Evolutionary conservation across 192 early-diverging fungal species (phyloP).

Genomic region (Entomortierella lignicola): DNA sequence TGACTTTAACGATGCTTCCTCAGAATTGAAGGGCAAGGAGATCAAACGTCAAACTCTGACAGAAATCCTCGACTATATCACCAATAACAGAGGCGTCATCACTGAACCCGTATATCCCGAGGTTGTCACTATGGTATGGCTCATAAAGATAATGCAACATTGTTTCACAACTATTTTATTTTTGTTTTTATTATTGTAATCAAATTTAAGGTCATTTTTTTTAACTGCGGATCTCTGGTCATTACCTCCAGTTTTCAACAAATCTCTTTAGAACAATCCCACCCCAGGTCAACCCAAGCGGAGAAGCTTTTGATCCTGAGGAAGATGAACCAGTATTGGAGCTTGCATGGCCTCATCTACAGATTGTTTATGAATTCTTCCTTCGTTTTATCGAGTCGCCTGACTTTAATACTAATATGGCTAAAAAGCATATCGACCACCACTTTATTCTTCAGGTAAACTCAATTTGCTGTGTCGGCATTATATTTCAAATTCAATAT

Average conservation of each 20-base stretch:
- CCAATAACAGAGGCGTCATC: conserved; percentile 88
- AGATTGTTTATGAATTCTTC: conserved; percentile 98
- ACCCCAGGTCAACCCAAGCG: conserved; percentile 93
- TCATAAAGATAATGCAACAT: neutral
- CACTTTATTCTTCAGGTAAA: conserved; percentile 90
- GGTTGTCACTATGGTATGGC: conserved; percentile 91
- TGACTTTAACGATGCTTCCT: conserved; percentile 93
- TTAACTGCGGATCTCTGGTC: conserved; percentile 6
- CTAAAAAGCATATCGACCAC: conserved; percentile 97
- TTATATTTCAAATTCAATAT: no score
- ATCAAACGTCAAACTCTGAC: conserved; percentile 92
- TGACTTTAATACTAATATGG: conserved; percentile 97
- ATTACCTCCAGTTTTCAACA: conserved; percentile 78
- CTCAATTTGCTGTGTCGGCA: conserved; percentile 1
- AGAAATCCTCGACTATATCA: conserved; percentile 95
- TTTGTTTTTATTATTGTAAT: neutral
- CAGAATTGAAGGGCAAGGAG: conserved; percentile 94
- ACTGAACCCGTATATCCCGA: conserved; percentile 92
- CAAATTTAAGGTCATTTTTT: no score
- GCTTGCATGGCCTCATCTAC: conserved; percentile 97
- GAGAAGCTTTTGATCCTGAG: conserved; percentile 98
- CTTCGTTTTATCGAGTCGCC: conserved; percentile 97
- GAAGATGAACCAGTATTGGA: conserved; percentile 99
- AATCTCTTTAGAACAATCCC: conserved; percentile 98
- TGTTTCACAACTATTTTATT: neutral